Percentiles rank a stretch among this genome's conserved stretches.
Conservation (phyloP, 2,329 filamentous ascomycete species). For the Ramularia collo-cygni region DNA sequence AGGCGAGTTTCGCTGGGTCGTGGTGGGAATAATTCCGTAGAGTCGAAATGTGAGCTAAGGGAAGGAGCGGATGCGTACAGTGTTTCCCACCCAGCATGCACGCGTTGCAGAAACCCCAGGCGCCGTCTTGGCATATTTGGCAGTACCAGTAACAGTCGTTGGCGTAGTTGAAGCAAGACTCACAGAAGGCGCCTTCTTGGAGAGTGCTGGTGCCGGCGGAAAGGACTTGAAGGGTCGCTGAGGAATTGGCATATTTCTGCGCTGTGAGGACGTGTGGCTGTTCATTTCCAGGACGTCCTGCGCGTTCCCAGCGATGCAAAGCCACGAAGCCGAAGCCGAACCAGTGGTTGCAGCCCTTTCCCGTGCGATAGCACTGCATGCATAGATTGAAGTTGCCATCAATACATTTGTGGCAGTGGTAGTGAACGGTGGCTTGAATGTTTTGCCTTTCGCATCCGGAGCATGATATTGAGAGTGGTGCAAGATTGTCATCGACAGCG, state of each 20-base stretch:
- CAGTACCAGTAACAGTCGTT: slow-evolving; percentile 91
- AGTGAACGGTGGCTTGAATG: slow-evolving; percentile 82
- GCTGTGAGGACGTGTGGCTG: slow-evolving; percentile 48
- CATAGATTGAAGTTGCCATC: slow-evolving; percentile 73
- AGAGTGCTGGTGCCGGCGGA: slow-evolving; percentile 49
- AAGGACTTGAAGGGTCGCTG: slow-evolving; percentile 38
- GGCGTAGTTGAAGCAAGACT: slow-evolving; percentile 63
- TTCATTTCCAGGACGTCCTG: slow-evolving; percentile 35
- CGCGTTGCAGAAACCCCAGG: slow-evolving; percentile 87
- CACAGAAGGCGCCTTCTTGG: slow-evolving; percentile 78
- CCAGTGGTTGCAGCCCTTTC: slow-evolving; percentile 77
- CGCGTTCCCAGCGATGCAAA: slow-evolving; percentile 38
- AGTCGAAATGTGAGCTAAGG: slow-evolving; percentile 54
- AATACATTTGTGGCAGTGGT: slow-evolving; percentile 67
- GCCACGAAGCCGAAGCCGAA: slow-evolving; percentile 77
- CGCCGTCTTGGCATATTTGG: slow-evolving; percentile 77
- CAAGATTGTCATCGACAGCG: slow-evolving; percentile 1
- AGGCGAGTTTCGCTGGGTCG: slow-evolving; percentile 15
- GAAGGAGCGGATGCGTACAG: slow-evolving; percentile 75
- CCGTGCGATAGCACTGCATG: slow-evolving; percentile 67
- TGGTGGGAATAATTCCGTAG: slow-evolving; percentile 17
- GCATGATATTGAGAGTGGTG: slow-evolving; percentile 61
- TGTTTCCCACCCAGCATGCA: slow-evolving; percentile 78
- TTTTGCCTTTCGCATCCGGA: slow-evolving; percentile 61
- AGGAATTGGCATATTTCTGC: slow-evolving; percentile 47